These are phyloP conservation scores for Rhodotorula sp. DNA, from an alignment of 1,284 basidiomycete species.

Conservation along the genomic window DNA sequence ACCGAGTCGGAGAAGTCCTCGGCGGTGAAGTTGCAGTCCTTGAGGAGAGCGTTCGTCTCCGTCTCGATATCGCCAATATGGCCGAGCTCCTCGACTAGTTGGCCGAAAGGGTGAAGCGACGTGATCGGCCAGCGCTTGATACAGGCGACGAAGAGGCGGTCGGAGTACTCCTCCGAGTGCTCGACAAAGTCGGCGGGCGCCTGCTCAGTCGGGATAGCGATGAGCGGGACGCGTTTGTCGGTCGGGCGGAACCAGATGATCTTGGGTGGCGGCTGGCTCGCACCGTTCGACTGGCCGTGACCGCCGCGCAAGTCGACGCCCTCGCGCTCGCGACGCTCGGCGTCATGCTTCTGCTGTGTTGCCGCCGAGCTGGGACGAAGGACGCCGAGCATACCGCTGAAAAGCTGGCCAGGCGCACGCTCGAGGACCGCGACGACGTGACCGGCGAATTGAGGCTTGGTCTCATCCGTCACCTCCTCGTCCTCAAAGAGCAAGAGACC, in stretches of 20 bases:
- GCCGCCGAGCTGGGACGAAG: conserved; percentile 95
- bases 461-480: conserved; percentile 93
- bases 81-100: conserved; percentile 94
- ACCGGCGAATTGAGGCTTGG: conserved; percentile 75
- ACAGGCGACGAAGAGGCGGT: conserved; percentile 93
- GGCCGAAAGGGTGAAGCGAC: conserved; percentile 93
- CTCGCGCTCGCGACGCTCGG: conserved; percentile 92
- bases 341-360: conserved; percentile 99
- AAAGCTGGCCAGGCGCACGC: conserved; percentile 96
- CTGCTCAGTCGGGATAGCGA: conserved; percentile 96
- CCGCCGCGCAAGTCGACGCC: conserved; percentile 63
- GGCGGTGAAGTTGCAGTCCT: conserved; percentile 75
- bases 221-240: conserved; percentile 97
- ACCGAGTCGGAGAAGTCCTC: conserved; percentile 60
- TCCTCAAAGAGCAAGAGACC: conserved; percentile 95
- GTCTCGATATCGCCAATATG: conserved; percentile 98
- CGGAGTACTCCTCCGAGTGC: conserved; percentile 83
- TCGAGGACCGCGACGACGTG: conserved; percentile 62
- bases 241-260: conserved; percentile 99
- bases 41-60: conserved; percentile 93
- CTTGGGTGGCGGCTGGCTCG: conserved; percentile 71
- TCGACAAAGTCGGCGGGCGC: conserved; percentile 95
- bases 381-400: conserved; percentile 93
- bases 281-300: conserved; percentile 52
- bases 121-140: conserved; percentile 86